phyloP scores from a whole-genome alignment of 768 basidiomycete species.

The Russula brevipes region DNA sequence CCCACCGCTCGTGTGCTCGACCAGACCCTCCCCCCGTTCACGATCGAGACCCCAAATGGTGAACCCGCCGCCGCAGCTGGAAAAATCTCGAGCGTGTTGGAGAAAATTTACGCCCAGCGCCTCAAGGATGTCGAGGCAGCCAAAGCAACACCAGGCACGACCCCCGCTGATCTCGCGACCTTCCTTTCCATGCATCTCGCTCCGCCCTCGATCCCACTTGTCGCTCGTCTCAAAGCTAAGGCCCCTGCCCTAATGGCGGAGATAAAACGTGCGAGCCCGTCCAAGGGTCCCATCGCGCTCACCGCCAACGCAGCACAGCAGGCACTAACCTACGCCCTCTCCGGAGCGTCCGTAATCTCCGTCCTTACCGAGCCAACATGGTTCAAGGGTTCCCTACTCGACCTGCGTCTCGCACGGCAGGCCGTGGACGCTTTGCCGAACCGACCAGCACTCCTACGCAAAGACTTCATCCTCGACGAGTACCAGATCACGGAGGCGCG shows the following conservation, averaged over 20 bases:
- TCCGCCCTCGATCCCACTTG: constrained; percentile 42
- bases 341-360: constrained; percentile 94
- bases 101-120: constrained; percentile 66
- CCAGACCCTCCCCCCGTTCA: constrained; percentile 46
- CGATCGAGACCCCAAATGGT: constrained; percentile 43
- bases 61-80: constrained; percentile 33
- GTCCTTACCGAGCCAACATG: constrained; percentile 97
- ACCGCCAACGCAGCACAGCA: constrained; percentile 78
- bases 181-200: constrained; percentile 61
- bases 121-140: constrained; percentile 44
- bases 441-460: constrained; percentile 91
- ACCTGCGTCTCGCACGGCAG: constrained; percentile 87
- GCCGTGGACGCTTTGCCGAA: constrained; percentile 80
- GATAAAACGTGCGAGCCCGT: constrained; percentile 95
- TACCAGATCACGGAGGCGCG: constrained; percentile 96
- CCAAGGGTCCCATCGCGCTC: constrained; percentile 89
- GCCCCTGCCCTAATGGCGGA: constrained; percentile 47
- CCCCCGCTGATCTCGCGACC: constrained; percentile 39
- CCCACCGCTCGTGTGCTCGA: constrained; percentile 37
- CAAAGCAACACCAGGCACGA: constrained; percentile 42
- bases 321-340: constrained; percentile 85
- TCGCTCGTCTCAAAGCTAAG: constrained; percentile 33
- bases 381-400: constrained; percentile 93
- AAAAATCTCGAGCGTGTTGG: constrained; percentile 70
- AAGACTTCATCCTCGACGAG: constrained; percentile 93